Evolutionary conservation across 805 yeast species (phyloP).

Genomic region (Tetrapisispora pingtungensis): DNA sequence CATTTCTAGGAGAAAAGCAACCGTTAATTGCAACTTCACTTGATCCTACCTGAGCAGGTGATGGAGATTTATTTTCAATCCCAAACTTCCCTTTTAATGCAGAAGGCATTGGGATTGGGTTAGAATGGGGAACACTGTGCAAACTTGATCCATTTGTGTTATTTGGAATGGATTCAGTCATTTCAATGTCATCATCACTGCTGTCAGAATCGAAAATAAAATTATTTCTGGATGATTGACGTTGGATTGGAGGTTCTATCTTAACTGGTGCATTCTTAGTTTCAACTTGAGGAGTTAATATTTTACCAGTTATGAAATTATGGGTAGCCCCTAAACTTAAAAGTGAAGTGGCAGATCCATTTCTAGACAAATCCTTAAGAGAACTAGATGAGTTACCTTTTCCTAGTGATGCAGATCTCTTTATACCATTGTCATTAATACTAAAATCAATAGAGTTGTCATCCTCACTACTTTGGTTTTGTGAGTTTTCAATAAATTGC

Average conservation of each 20-base stretch:
- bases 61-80: conserved; percentile 9
- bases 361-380: conserved; percentile 15
- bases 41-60: conserved; percentile 16
- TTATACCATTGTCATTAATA: conserved; percentile 11
- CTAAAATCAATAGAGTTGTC: conserved; percentile 7
- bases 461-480: conserved; percentile 14
- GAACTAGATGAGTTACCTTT: conserved; percentile 16
- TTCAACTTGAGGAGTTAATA: conserved; percentile 6
- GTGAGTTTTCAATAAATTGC: conserved; percentile 21
- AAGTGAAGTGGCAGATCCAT: conserved; percentile 7
- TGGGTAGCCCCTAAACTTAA: conserved; percentile 11
- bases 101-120: conserved; percentile 5
- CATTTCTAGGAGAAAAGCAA: conserved; percentile 25
- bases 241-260: conserved; percentile 2
- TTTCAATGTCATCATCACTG: conserved; percentile 17
- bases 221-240: conserved; percentile 16
- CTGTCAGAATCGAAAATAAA: conserved; percentile 27
- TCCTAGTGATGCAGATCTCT: conserved; percentile 25
- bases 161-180: not conserved
- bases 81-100: conserved; percentile 6
- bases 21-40: conserved; percentile 42
- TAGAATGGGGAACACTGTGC: not conserved
- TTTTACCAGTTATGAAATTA: conserved; percentile 27
- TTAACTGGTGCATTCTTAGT: conserved; percentile 4
- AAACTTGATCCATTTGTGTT: not conserved